Percentiles rank a stretch among this genome's conserved stretches.
Evolutionary conservation across 1,284 basidiomycete genomes (phyloP).

Genomic region (Cutaneotrichosporon dermatis): DNA sequence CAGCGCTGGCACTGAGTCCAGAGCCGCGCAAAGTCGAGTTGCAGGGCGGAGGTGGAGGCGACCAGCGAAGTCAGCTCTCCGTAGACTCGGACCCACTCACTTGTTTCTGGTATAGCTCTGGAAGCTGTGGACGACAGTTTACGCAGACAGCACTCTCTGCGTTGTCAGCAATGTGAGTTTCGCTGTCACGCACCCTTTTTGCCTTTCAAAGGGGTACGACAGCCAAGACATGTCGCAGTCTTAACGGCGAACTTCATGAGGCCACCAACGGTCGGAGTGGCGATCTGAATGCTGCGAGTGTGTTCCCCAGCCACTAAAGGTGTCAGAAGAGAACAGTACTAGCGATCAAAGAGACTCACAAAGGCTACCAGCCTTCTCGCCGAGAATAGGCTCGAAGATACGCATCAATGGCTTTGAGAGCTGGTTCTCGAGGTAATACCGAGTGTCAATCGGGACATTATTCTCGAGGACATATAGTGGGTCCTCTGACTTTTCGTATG

Average conservation of each 20-base stretch:
- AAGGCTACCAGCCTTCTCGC: constrained; percentile 77
- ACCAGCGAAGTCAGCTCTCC: constrained; percentile 42
- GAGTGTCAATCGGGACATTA: constrained; percentile 92
- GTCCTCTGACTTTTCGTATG: constrained; percentile 96
- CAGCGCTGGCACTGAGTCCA: constrained; percentile 98
- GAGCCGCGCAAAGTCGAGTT: constrained; percentile 83
- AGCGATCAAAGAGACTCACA: constrained; percentile 69
- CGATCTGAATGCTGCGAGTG: constrained; percentile 86
- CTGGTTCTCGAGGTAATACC: constrained; percentile 95
- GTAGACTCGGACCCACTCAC: constrained; percentile 42
- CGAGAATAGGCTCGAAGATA: constrained; percentile 95
- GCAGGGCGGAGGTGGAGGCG: constrained; percentile 64
- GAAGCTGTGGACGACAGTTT: constrained; percentile 76
- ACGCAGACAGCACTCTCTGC: constrained; percentile 86
- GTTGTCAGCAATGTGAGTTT: constrained; percentile 9
- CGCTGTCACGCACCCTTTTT: constrained; percentile 58
- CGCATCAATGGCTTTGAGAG: constrained; percentile 90
- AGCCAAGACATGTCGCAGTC: constrained; percentile 85
- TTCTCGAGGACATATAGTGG: constrained; percentile 93
- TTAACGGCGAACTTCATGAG: constrained; percentile 97
- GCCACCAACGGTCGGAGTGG: constrained; percentile 87
- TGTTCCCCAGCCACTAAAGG: constrained; percentile 82
- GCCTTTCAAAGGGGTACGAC: constrained; percentile 74
- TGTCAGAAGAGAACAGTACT: background rate
- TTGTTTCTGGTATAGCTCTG: constrained; percentile 89